Percentiles rank a stretch among this genome's conserved stretches.
These are phyloP conservation scores for Alternaria hordeiaustralica DNA, from an alignment of 2,329 filamentous ascomycete genomes.

Conservation along the genomic window DNA sequence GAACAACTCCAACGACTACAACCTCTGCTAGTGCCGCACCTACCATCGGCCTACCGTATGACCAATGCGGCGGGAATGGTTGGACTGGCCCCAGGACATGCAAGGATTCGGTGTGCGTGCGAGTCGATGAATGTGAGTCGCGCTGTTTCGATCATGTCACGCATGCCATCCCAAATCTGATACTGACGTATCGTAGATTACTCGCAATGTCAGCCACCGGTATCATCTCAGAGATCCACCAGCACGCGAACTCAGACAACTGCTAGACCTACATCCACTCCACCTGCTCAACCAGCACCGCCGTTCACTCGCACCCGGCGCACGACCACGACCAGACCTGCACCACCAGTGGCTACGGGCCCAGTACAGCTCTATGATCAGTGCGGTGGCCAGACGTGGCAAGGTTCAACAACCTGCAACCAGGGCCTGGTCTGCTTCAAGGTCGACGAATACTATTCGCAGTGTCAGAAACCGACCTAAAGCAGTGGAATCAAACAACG, in stretches of 20 bases:
- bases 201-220: conserved; percentile 15
- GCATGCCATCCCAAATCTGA: not conserved
- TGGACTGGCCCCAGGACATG: conserved; percentile 23
- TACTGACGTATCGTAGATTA: conserved; percentile 1
- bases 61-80: conserved; percentile 21
- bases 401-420: conserved; percentile 9
- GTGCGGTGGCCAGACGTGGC: conserved; percentile 17
- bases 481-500: not conserved
- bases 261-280: not conserved
- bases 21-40: conserved; percentile 7
- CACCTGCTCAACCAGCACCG: not conserved
- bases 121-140: conserved; percentile 15
- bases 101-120: conserved; percentile 18
- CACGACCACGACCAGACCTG: not conserved
- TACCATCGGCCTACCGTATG: conserved; percentile 18
- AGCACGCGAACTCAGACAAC: conserved; percentile 5
- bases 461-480: conserved; percentile 22
- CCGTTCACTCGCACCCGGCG: not conserved
- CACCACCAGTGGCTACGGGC: conserved; percentile 7
- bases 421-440: conserved; percentile 16
- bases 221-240: not conserved
- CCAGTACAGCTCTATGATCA: conserved; percentile 20
- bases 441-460: conserved; percentile 24
- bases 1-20: conserved; percentile 15
- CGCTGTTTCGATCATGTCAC: not conserved